phyloP scores from a whole-genome alignment of 805 yeast genomes.

The Maudiozyma turicensis region DNA sequence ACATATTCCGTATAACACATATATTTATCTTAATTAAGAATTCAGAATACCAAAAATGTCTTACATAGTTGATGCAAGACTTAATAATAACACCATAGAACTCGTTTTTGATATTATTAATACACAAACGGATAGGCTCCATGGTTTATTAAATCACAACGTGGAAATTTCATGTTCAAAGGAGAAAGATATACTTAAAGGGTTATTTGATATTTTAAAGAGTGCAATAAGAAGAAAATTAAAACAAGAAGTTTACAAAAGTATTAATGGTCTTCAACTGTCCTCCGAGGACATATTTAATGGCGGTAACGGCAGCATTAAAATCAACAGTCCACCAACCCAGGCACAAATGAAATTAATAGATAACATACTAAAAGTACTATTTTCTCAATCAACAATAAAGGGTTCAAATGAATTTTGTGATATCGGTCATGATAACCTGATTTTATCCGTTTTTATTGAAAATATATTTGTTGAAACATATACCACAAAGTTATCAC shows the following conservation, averaged over 20 bases:
- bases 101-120: conserved; percentile 3
- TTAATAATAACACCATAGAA: conserved; percentile 8
- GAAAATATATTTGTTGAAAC: neutral
- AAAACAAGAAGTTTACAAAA: neutral
- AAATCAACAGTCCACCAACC: conserved; percentile 14
- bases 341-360: conserved; percentile 18
- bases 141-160: neutral
- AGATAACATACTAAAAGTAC: conserved; percentile 16
- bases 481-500: neutral
- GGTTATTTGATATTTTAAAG: neutral
- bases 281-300: conserved; percentile 5
- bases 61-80: conserved; percentile 9
- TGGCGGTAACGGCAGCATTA: conserved; percentile 16
- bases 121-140: neutral
- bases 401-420: neutral
- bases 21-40: too few species aligned
- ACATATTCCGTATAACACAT: too few species aligned
- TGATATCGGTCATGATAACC: conserved; percentile 15
- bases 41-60: neutral
- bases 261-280: neutral
- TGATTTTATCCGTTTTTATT: conserved; percentile 12
- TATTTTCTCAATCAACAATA: conserved; percentile 13
- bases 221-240: neutral
- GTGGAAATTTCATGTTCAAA: neutral
- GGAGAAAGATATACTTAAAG: neutral